phyloP scores from a whole-genome alignment of 164 flowering plant species.

The Pachysandra terminalis region DNA sequence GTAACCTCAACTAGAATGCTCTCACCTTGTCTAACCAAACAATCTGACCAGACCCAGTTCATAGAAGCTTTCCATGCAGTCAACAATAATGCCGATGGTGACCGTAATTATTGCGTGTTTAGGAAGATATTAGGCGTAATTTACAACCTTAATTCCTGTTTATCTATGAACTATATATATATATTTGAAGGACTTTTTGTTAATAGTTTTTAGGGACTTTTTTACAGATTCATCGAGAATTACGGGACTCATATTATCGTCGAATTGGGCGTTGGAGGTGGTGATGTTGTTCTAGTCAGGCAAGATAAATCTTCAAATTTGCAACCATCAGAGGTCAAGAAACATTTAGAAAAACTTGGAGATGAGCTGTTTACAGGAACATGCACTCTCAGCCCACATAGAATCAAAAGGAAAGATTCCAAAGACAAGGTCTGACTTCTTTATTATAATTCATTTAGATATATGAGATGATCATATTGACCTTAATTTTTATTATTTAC shows the following conservation, averaged over 20 bases:
- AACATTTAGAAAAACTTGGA: slow-evolving; percentile 64
- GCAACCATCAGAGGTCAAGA: slow-evolving; percentile 55
- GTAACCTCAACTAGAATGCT: neutral
- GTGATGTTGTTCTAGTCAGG: slow-evolving; percentile 57
- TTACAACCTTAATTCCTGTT: too few species aligned
- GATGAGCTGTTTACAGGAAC: slow-evolving; percentile 73
- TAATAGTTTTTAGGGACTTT: neutral
- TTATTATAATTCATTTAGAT: too few species aligned
- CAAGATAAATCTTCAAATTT: slow-evolving; percentile 67
- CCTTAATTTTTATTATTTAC: too few species aligned
- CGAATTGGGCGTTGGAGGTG: slow-evolving; percentile 72
- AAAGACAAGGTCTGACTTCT: slow-evolving; percentile 50
- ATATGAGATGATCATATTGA: too few species aligned
- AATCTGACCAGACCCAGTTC: neutral
- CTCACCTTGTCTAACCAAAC: neutral
- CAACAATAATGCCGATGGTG: too few species aligned
- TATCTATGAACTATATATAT: too few species aligned
- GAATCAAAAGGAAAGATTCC: slow-evolving; percentile 30
- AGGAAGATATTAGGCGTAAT: too few species aligned
- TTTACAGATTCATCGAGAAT: slow-evolving; percentile 69
- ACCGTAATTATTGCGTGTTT: too few species aligned
- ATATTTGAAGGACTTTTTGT: too few species aligned
- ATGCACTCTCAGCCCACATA: slow-evolving; percentile 44
- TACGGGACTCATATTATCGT: slow-evolving; percentile 88
- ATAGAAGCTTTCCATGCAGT: too few species aligned